Evolutionary conservation across 1,284 basidiomycete genomes (phyloP), one percentile per base, ranked within the genome.

Genomic region (Ganoderma multipileum): DNA sequence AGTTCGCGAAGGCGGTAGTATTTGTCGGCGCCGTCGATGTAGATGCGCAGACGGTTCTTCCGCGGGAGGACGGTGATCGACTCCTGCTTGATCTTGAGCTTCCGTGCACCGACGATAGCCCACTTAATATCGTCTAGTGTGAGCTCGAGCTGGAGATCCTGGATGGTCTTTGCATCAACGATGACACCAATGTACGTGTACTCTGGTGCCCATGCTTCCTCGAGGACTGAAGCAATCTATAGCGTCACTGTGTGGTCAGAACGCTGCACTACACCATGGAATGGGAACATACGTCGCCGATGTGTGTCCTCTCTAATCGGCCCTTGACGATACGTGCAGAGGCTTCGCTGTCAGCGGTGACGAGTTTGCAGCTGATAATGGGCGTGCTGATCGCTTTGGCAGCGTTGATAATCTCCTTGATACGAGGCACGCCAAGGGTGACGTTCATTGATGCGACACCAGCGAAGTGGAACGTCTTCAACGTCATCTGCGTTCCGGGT

Each of bases 401-500:
- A 3, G 97, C 98, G 76, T 99, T 99, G 86, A 99, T 99, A 76
- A 99, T 99, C 81, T 99, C 98, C 82, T 99, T 99, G 84, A 99
- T 99, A 80, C 98, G 97, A 28, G 98, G 98, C 14, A 99, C 98
- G 86, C 98, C 98, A 52, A 99, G 90, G 0, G 98, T 99, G 74
- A 99, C 96, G 83, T 99, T 99, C 98, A 99, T 99, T 42, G 97
- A 98, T 14, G 98, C 98, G 72, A 99, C 97, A 85, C 98, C 98
- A 77, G 98, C 98, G 83, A 99, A 99, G 86, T 99, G 98, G 91
- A 99, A 99, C 70, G 98, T 99, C 83, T 99, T 99, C 73, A 99
- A 82, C 8, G 98, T 99, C 98, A 99, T 99, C 79, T 99, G 98
- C 2, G 98, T 99, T 67, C 98, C 98, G 1, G 98, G 98, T 81